Conservation (phyloP, 306 rosid species). For the Astragalus membranaceus region DNA sequence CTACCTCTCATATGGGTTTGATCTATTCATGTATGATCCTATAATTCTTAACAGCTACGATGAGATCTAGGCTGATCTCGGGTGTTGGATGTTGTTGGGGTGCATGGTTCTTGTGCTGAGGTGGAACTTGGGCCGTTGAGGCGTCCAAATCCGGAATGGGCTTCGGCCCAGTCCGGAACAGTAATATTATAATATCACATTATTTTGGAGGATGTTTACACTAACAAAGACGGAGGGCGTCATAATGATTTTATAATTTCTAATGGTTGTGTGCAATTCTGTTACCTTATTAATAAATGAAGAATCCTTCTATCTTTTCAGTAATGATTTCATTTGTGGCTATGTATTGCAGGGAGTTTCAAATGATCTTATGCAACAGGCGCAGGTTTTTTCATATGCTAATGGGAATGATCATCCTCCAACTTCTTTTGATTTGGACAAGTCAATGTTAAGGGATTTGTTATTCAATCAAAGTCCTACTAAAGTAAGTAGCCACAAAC, state of each 20-base stretch:
- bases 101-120: too few species aligned
- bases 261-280: neutral
- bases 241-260: neutral
- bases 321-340: conserved; percentile 15
- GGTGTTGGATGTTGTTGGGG: too few species aligned
- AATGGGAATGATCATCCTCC: conserved; percentile 83
- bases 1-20: too few species aligned
- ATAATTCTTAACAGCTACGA: too few species aligned
- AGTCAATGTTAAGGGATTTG: conserved; percentile 66
- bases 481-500: conserved; percentile 48
- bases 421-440: conserved; percentile 75
- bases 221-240: too few species aligned
- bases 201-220: neutral
- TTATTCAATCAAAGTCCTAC: conserved; percentile 86
- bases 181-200: neutral
- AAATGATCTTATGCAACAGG: conserved; percentile 82
- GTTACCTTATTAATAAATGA: neutral
- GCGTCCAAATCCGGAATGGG: too few species aligned
- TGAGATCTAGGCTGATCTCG: too few species aligned
- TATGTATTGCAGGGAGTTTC: conserved; percentile 60
- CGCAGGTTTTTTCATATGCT: conserved; percentile 74
- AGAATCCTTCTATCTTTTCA: neutral
- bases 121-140: too few species aligned
- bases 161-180: too few species aligned
- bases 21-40: too few species aligned